A percentile compares a stretch with the other conserved stretches of the same genome.
Conservation (phyloP, 768 basidiomycete species). For the Tricholoma bakamatsutake region DNA sequence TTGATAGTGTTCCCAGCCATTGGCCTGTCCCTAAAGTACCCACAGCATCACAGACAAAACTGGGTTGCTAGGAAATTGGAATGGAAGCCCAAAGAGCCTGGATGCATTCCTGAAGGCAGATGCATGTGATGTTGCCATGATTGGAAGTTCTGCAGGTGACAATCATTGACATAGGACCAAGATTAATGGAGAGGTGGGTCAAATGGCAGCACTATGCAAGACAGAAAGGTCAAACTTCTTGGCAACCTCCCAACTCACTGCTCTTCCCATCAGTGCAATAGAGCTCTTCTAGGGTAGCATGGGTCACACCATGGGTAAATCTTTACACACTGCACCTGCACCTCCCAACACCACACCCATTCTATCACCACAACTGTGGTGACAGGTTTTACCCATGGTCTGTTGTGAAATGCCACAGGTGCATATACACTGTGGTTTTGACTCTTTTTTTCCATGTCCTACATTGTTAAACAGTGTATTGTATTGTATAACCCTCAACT, state of each 20-base stretch:
- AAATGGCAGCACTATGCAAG: neutral
- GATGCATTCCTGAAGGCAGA: neutral
- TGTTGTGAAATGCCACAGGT: too few species aligned
- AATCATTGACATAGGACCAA: neutral
- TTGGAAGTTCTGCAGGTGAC: neutral
- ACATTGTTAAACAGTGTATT: too few species aligned
- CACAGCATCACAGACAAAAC: neutral
- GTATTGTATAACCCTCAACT: too few species aligned
- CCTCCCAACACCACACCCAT: too few species aligned
- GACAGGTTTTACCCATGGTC: too few species aligned
- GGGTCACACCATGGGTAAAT: too few species aligned
- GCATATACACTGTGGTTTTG: too few species aligned
- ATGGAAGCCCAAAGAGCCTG: neutral
- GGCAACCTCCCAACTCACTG: neutral
- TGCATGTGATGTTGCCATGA: neutral
- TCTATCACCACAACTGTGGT: too few species aligned
- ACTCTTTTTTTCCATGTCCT: too few species aligned
- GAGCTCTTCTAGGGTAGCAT: neutral
- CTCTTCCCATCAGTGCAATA: neutral
- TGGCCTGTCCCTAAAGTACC: too few species aligned
- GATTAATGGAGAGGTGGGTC: neutral
- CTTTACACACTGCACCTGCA: too few species aligned
- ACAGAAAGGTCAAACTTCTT: neutral
- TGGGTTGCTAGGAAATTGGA: neutral
- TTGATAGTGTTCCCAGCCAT: too few species aligned